A percentile compares a stretch with the other conserved stretches of the same genome.
Conservation (phyloP, 2,329 filamentous ascomycete genomes). For the Neoarthrinium moseri region DNA sequence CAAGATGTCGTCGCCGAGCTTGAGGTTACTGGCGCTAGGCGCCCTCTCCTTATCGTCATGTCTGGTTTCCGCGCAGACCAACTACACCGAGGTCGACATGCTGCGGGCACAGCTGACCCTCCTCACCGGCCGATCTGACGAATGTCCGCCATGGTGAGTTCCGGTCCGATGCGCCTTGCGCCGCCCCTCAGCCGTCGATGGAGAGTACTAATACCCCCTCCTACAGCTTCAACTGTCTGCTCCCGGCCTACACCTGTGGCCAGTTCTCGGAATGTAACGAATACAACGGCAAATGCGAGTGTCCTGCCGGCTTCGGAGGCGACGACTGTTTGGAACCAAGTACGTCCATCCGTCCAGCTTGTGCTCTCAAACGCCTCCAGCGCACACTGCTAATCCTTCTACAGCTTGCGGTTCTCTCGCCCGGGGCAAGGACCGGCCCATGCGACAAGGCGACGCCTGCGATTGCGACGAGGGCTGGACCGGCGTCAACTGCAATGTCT, state of each 20-base stretch:
- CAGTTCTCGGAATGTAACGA: constrained; percentile 89
- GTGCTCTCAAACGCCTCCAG: background rate
- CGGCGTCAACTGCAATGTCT: constrained; percentile 98
- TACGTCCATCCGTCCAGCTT: constrained; percentile 33
- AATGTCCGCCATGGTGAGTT: constrained; percentile 74
- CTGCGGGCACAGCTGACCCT: constrained; percentile 66
- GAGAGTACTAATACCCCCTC: constrained; percentile 18
- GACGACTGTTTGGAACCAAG: constrained; percentile 87
- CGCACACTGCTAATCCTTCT: constrained; percentile 12
- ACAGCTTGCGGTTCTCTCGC: constrained; percentile 82
- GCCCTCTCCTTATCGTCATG: constrained; percentile 21
- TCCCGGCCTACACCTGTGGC: constrained; percentile 86
- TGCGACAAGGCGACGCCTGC: constrained; percentile 70
- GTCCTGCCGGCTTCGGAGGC: constrained; percentile 88
- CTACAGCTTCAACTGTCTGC: constrained; percentile 91
- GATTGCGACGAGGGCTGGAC: constrained; percentile 91
- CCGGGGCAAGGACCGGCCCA: constrained; percentile 74
- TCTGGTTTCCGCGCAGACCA: constrained; percentile 38
- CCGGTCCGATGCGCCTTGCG: background rate
- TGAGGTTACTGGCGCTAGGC: constrained; percentile 20
- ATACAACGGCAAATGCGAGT: constrained; percentile 89
- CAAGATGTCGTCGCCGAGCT: constrained; percentile 23
- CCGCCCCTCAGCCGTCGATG: constrained; percentile 13
- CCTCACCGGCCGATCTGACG: constrained; percentile 70
- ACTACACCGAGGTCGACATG: constrained; percentile 61